Evolutionary conservation across 164 flowering plant species (phyloP).

Genomic region (Vitis riparia): DNA sequence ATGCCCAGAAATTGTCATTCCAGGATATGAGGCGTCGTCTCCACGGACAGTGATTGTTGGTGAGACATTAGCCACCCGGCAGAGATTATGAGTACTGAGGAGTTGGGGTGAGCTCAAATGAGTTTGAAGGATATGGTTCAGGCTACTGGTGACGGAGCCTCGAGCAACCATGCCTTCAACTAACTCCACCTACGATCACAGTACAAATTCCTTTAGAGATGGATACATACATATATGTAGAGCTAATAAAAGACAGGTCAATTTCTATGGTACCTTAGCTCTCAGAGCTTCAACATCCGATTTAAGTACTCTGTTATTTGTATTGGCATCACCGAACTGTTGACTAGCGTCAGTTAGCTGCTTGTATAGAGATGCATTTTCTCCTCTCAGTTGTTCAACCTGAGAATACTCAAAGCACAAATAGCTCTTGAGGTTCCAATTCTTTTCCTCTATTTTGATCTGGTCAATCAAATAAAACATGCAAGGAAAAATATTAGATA

Average conservation of each 20-base stretch:
- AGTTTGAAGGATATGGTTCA: slow-evolving; percentile 53
- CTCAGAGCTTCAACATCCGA: slow-evolving; percentile 81
- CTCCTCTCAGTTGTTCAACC: slow-evolving; percentile 69
- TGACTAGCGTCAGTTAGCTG: slow-evolving; percentile 57
- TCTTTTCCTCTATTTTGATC: too few species aligned
- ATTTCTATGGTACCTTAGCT: slow-evolving; percentile 52
- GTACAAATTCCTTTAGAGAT: background rate
- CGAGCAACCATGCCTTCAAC: slow-evolving; percentile 67
- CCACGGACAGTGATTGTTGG: slow-evolving; percentile 37
- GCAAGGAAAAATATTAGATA: slow-evolving; percentile 9
- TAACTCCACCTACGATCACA: slow-evolving; percentile 50
- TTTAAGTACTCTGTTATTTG: slow-evolving; percentile 67
- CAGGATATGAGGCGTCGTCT: slow-evolving; percentile 28
- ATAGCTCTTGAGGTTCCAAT: too few species aligned
- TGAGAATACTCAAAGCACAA: slow-evolving; percentile 12
- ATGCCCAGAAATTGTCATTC: slow-evolving; percentile 26
- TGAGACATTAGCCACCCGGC: slow-evolving; percentile 28
- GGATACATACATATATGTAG: too few species aligned
- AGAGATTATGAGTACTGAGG: slow-evolving; percentile 20
- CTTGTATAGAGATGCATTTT: slow-evolving; percentile 56
- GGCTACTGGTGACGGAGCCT: slow-evolving; percentile 52
- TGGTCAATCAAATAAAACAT: background rate
- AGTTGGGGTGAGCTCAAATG: slow-evolving; percentile 37
- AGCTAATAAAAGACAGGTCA: too few species aligned
- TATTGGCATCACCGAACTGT: slow-evolving; percentile 56